Base-by-base conservation (phyloP, 139 green algal species). In the Pleodorina starrii region DNA sequence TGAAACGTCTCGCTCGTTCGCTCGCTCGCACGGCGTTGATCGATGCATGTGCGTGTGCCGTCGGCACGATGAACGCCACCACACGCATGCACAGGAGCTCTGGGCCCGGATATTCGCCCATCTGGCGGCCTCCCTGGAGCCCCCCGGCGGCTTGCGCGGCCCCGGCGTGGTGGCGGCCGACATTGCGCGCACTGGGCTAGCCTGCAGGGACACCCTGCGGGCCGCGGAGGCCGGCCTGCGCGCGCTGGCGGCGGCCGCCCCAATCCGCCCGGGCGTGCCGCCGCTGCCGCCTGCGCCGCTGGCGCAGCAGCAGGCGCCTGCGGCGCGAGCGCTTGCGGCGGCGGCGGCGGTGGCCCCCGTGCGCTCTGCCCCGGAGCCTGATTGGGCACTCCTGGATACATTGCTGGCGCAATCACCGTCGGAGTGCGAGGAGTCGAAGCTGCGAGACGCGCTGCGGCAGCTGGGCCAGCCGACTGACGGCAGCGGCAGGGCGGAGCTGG, bases 101-200 rank as follows among this genome's bases (percentile, higher is more conserved):
- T 87, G 81, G 81, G 16, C 29, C 1, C 10, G 11, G 29, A 35
- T 87, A 3, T 63, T 77, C n/a, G 4, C 2, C 42, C 60, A 46
- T 7, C 60, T 87, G 60, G 81, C 60, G 1, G 51, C 29, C 60
- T 77, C 60, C 40, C 81, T 87, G 81, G 81, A 87, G 60, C 60
- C 81, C 0, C 51, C 63, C 2, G 40, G 40, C 42, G 38, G 57
- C 59, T 1, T 87, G 12, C 57, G 81, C 9, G 81, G 60, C 6
- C 81, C 81, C 5, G 43, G 43, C 12, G 81, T 63, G 63, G 81
- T 87, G 60, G 60, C 81, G n/a, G 60, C 40, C 23, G 81, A 87
- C 81, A 63, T 87, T 29, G 59, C 35, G 42, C 42, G 60, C 0
- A 42, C 60, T 1, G 81, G 42, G 29, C 29, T 44, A 40, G 21